Conservation (phyloP, 441 rosid species). For the Populus trichocarpa region DNA sequence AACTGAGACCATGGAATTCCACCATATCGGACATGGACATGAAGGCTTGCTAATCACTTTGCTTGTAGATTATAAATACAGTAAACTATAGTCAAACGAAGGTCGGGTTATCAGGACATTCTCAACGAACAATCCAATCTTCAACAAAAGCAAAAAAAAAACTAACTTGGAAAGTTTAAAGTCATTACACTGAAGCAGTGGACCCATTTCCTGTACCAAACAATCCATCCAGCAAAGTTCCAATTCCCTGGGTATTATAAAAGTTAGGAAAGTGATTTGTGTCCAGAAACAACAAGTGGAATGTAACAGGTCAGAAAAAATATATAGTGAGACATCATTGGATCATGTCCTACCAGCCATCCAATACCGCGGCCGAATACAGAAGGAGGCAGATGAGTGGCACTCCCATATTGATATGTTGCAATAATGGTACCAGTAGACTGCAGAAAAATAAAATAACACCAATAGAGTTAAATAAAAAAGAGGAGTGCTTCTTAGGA, state of each 20-base stretch:
- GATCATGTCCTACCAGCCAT: constrained; percentile 59
- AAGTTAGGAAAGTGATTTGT: constrained; percentile 8
- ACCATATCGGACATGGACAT: neutral
- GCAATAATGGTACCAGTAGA: constrained; percentile 70
- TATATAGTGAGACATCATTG: neutral
- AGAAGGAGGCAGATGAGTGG: constrained; percentile 81
- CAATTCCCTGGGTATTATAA: constrained; percentile 47
- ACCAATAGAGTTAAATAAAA: neutral
- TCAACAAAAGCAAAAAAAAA: constrained; percentile 3
- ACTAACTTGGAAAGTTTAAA: constrained; percentile 13
- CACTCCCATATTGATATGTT: constrained; percentile 76
- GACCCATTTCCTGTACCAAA: constrained; percentile 71
- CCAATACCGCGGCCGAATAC: constrained; percentile 83
- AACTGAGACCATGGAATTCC: neutral
- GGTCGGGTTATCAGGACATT: neutral
- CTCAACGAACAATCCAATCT: neutral
- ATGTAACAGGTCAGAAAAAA: neutral
- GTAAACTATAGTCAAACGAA: neutral
- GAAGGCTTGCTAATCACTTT: neutral
- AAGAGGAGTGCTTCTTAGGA: neutral
- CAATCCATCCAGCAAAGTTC: constrained; percentile 53
- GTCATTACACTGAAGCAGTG: constrained; percentile 70
- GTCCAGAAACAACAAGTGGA: neutral
- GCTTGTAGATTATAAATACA: neutral
- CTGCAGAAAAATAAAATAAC: constrained; percentile 33